Evolutionary conservation across 768 basidiomycete genomes (phyloP), one percentile per base, ranked within the genome.

Genomic region (Jaapia argillacea): DNA sequence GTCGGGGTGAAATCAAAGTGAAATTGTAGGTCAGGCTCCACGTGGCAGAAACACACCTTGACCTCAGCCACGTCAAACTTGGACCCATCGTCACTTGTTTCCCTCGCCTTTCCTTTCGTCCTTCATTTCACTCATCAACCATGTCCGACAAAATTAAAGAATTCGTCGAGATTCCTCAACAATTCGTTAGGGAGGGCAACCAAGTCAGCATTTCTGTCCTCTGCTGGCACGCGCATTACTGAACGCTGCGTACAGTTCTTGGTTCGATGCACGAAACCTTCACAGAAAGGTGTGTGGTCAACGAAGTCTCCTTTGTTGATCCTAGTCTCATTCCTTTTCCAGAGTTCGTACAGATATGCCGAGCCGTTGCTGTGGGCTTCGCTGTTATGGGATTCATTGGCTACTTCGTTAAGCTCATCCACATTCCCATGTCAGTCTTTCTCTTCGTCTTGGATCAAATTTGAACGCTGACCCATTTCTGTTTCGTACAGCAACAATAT

Each of bases 371-470:
- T 2, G 82, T 98, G 48, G 96, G 96, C 12, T 99, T 99, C 58
- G 90, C 84, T 41, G 88, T 99, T 52, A 98, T 98, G 93, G 96
- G 96, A 13, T 94, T 97, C 74, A 92, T 99, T 61, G 96, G 96
- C 13, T 99, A 94, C 71, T 85, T 98, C 59, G 93, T 96, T 52
- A 97, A 97, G 66, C 80, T 97, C 51, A 92, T 98, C 54, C 92
- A 97, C 66, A 96, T 94, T 64, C 92, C 93, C 55, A 94, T 96
- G 92, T 94, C 53, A 69, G 92, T 79, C 24, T 27, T 42, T 28
- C 42, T 28, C 41, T 31, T 24, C n/a, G n/a, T n/a, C n/a, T n/a
- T n/a, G n/a, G n/a, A 35, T 24, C 13, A 38, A 18, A n/a, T 40
- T 40, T 10, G 36, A 36, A 43, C 5, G 6, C 48, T 53, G 42